Evolutionary conservation across 1,284 basidiomycete species (phyloP), one percentile per base, ranked within the genome.

Genomic region (Pseudozyma flocculosa): DNA sequence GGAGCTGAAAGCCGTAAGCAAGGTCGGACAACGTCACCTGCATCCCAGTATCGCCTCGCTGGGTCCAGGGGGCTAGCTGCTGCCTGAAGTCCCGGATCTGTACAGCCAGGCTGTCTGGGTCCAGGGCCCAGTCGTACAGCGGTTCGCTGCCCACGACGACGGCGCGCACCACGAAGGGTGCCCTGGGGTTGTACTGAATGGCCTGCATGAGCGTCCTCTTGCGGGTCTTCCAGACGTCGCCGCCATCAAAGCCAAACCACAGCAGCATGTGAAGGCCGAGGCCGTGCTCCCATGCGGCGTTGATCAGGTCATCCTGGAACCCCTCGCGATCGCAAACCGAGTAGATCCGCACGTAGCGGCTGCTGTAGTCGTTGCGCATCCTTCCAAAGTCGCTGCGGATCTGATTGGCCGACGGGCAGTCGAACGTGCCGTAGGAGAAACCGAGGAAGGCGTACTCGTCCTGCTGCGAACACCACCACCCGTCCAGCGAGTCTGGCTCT

Each of bases 131-230:
- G 70, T 88, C 87, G 66, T 79, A 89, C 26, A 89, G 78, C 3
- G 88, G 88, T 66, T 89, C 87, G 0, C 85, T 86, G n/a, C 87
- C 87, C 52, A 88, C 86, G 54, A 87, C 85, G 8, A 88, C 79
- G 2, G 82, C 84, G 30, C 86, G 83, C 3, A 86, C 86, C 40
- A 88, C 82, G 68, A 84, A 87, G 54, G 84, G 83, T 22, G 86
- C 87, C 72, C 82, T 84, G 19, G 84, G 84, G 62, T 87, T 88
- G 36, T 80, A 79, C 46, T 83, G 84, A 40, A 88, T 82, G 2
- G 82, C 79, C n/a, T 76, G 76, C 45, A 87, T 15, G 10, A 56
- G 23, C 11, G 43, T 30, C 18, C 44, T 83, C 19, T 85, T 82
- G 18, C 85, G 80, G 15, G 78, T 69, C 21, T 81, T 81, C 85